Conservation (phyloP, 2,329 filamentous ascomycete genomes). For the Phyllosticta capitalensis region DNA sequence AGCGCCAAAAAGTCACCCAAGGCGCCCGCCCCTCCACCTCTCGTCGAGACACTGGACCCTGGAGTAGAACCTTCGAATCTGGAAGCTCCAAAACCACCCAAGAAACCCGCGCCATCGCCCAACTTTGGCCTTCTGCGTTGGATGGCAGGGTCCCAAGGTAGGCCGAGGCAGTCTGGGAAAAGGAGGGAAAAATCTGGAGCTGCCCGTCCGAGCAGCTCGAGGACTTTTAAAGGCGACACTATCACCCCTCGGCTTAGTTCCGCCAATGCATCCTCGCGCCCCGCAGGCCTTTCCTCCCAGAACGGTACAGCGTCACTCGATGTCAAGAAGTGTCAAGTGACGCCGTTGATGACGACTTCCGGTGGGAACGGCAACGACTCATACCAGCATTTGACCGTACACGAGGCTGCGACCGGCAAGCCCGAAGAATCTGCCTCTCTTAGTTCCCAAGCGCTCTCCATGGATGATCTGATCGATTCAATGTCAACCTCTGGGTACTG, state of each 20-base stretch:
- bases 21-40: slow-evolving; percentile 14
- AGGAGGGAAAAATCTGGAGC: slow-evolving; percentile 20
- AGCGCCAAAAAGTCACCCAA: slow-evolving; percentile 14
- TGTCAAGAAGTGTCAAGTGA: no score
- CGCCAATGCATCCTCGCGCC: no score
- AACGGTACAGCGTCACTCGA: no score
- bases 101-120: slow-evolving; percentile 7
- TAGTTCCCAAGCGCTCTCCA: background rate
- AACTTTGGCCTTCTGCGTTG: slow-evolving; percentile 17
- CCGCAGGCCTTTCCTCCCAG: no score
- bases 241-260: no score
- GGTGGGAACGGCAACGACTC: no score
- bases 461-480: background rate
- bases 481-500: background rate
- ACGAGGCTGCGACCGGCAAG: no score
- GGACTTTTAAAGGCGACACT: no score
- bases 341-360: no score
- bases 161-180: slow-evolving; percentile 16
- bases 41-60: slow-evolving; percentile 9
- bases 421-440: background rate
- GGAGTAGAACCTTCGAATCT: background rate
- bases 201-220: no score
- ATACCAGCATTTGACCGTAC: no score
- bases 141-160: slow-evolving; percentile 15
- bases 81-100: slow-evolving; percentile 10